These are phyloP conservation scores for Exophiala bonariae DNA, from an alignment of 2,329 filamentous ascomycete genomes.

Conservation along the genomic window DNA sequence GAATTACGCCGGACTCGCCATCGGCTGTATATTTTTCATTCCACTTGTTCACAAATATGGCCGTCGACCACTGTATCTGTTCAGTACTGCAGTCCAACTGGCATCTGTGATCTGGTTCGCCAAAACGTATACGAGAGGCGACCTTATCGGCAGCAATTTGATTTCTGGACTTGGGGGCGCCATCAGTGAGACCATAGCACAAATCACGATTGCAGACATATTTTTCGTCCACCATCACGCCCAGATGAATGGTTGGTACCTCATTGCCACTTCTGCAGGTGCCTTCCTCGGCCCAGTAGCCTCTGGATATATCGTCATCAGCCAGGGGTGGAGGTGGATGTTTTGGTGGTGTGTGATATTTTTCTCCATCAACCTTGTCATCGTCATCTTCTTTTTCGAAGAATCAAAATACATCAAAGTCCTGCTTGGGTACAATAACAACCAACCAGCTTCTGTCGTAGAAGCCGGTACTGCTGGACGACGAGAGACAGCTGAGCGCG, in stretches of 20 bases:
- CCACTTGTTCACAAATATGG: slow-evolving; percentile 46
- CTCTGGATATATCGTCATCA: slow-evolving; percentile 32
- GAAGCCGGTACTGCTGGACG: not conserved
- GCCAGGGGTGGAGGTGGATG: slow-evolving; percentile 39
- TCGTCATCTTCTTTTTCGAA: slow-evolving; percentile 38
- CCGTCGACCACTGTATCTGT: slow-evolving; percentile 42
- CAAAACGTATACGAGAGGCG: slow-evolving; percentile 37
- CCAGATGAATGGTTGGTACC: slow-evolving; percentile 50
- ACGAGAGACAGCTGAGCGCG: not conserved
- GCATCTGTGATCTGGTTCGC: slow-evolving; percentile 41
- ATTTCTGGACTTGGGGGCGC: slow-evolving; percentile 44
- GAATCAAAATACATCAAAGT: slow-evolving; percentile 36
- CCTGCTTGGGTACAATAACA: slow-evolving; percentile 12
- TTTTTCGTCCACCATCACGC: slow-evolving; percentile 52
- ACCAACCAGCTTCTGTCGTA: not conserved
- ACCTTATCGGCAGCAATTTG: slow-evolving; percentile 42
- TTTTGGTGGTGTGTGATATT: slow-evolving; percentile 37
- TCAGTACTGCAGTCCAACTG: slow-evolving; percentile 39
- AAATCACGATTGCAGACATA: slow-evolving; percentile 49
- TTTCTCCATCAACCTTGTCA: slow-evolving; percentile 31
- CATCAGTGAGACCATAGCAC: slow-evolving; percentile 41
- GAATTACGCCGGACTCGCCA: slow-evolving; percentile 39
- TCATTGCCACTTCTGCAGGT: slow-evolving; percentile 41
- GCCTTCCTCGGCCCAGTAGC: slow-evolving; percentile 37
- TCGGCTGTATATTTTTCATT: slow-evolving; percentile 42